A percentile compares a stretch with the other conserved stretches of the same genome.
Conservation (phyloP, 208 protist species). For the Lotmaria passim region DNA sequence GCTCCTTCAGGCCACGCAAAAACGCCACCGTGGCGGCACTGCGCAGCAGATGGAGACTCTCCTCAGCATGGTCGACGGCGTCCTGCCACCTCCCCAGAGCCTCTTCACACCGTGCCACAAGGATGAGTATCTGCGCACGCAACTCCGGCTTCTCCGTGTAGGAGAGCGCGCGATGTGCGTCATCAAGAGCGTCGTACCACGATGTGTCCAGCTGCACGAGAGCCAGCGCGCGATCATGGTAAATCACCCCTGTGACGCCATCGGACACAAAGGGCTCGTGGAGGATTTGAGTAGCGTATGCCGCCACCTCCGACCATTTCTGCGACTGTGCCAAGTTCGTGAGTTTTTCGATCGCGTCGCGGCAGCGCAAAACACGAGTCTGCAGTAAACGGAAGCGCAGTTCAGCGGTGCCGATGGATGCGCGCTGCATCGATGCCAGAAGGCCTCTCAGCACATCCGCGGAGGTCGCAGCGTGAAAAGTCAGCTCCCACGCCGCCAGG, state of each 20-base stretch:
- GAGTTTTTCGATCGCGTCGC: slow-evolving; percentile 17
- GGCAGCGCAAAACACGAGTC: slow-evolving; percentile 30
- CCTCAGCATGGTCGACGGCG: slow-evolving; percentile 47
- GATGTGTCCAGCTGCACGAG: slow-evolving; percentile 34
- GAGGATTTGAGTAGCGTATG: background rate
- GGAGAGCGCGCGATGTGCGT: slow-evolving; percentile 45
- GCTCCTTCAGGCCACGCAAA: slow-evolving; percentile 26
- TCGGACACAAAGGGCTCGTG: slow-evolving; percentile 24
- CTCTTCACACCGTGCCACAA: slow-evolving; percentile 62
- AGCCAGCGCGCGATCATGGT: slow-evolving; percentile 41
- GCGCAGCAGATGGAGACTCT: slow-evolving; percentile 33
- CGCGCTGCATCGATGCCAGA: slow-evolving; percentile 26
- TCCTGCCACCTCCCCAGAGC: slow-evolving; percentile 59
- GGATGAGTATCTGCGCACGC: slow-evolving; percentile 39
- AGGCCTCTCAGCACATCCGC: slow-evolving; percentile 39
- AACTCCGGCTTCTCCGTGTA: slow-evolving; percentile 27
- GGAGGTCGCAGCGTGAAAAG: slow-evolving; percentile 48
- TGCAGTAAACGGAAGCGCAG: slow-evolving; percentile 50
- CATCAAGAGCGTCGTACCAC: slow-evolving; percentile 69
- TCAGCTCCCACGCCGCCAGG: slow-evolving; percentile 47
- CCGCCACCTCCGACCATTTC: slow-evolving; percentile 15
- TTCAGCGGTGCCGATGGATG: slow-evolving; percentile 28
- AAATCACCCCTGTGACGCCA: slow-evolving; percentile 34
- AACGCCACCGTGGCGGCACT: slow-evolving; percentile 19
- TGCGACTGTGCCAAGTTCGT: slow-evolving; percentile 1